A percentile compares a stretch with the other conserved stretches of the same genome.
Conservation (phyloP, 2,329 filamentous ascomycete genomes). For the Moelleriella libera region DNA sequence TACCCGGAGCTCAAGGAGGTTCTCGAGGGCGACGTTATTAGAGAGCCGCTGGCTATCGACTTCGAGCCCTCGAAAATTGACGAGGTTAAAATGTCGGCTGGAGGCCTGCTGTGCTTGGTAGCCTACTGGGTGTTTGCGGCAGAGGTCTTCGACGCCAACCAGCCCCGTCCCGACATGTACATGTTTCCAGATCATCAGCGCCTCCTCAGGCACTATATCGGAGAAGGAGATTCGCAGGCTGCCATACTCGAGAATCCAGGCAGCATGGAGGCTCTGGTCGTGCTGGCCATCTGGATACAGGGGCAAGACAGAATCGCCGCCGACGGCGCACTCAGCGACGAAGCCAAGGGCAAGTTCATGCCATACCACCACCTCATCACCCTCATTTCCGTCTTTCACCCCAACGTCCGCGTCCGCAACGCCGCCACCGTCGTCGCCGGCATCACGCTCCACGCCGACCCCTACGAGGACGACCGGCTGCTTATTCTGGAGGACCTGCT, state of each 20-base stretch:
- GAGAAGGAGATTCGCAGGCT: constrained; percentile 27
- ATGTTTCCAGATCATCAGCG: constrained; percentile 47
- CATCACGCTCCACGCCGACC: constrained; percentile 40
- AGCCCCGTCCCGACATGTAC: constrained; percentile 35
- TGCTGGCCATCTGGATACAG: constrained; percentile 45
- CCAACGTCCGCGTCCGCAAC: constrained; percentile 37
- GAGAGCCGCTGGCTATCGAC: constrained; percentile 30
- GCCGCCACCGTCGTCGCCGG: constrained; percentile 40
- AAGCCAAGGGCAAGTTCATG: constrained; percentile 34
- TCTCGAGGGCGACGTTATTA: constrained; percentile 23
- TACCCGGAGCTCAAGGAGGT: constrained; percentile 31
- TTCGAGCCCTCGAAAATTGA: constrained; percentile 31
- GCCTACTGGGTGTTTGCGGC: constrained; percentile 50
- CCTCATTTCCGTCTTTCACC: constrained; percentile 43
- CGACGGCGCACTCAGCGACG: constrained; percentile 6
- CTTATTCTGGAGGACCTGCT: constrained; percentile 50
- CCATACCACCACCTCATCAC: constrained; percentile 46
- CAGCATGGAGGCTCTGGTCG: constrained; percentile 43
- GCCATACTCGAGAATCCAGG: constrained; percentile 36
- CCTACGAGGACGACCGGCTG: constrained; percentile 42
- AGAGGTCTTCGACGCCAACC: constrained; percentile 43
- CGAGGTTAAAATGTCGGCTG: constrained; percentile 42
- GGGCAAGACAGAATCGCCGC: constrained; percentile 28
- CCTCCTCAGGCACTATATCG: constrained; percentile 39
- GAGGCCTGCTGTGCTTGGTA: constrained; percentile 43